Evolutionary conservation across 805 yeast genomes (phyloP).

Genomic region (Kuraishia hungarica): DNA sequence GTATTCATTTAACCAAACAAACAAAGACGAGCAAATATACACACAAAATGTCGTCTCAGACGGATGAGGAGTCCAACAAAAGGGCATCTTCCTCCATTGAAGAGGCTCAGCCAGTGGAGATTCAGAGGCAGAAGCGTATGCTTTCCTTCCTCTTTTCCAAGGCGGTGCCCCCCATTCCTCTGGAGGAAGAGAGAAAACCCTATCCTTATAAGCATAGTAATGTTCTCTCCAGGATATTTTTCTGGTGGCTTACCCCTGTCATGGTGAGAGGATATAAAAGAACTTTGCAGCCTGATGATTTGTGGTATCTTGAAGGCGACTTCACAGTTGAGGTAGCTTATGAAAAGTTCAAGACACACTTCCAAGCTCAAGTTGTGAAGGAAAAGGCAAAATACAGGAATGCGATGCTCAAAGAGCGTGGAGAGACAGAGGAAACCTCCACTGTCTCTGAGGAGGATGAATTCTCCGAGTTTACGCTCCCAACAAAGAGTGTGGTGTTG

Average conservation of each 20-base stretch:
- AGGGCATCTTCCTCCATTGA: constrained; percentile 26
- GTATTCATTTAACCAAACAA: too few species aligned
- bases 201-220: constrained; percentile 39
- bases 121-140: constrained; percentile 14
- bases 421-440: constrained; percentile 11
- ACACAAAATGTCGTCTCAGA: not conserved
- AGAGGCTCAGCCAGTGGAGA: constrained; percentile 38
- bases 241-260: constrained; percentile 64
- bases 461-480: constrained; percentile 12
- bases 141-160: constrained; percentile 12
- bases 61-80: not conserved
- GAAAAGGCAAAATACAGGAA: constrained; percentile 5
- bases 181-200: constrained; percentile 35
- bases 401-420: constrained; percentile 23
- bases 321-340: constrained; percentile 36
- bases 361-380: not conserved
- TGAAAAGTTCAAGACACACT: constrained; percentile 21
- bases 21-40: not conserved
- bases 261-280: constrained; percentile 63
- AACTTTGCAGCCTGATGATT: constrained; percentile 58
- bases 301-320: constrained; percentile 35
- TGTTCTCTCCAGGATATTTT: constrained; percentile 33
- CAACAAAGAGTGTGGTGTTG: constrained; percentile 14
- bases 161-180: constrained; percentile 43
- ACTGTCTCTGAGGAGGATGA: constrained; percentile 22